Base-by-base conservation (phyloP, 495 filamentous ascomycete species). In the Sporormia fimetaria region DNA sequence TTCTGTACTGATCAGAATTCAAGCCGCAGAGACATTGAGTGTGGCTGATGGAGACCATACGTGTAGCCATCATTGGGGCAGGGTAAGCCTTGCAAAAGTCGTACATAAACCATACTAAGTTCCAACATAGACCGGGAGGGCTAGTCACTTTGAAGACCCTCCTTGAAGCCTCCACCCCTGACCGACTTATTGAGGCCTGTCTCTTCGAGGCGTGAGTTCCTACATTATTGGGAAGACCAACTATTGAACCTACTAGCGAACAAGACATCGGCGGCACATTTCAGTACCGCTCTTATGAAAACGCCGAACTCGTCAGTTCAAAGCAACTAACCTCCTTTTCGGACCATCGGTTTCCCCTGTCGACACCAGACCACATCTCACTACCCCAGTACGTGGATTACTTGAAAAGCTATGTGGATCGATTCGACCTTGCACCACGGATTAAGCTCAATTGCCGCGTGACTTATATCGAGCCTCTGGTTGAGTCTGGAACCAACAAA, bases 271-370 rank as follows among this genome's bases (percentile, higher is more conserved):
- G 47, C n/a, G 47, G 47, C 33, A 51, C 47, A 3, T 51, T 51
- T 35, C 18, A 45, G 17, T 51, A 45, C 23, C 40, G 47, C 3
- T 44, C 47, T 21, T 51, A 51, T 29, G 47, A 51, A 32, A 51
- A 51, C 21, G 47, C 47, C 2, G 47, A 51, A 18, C 41, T 51
- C 3, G 47, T 51, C 8, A 45, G 41, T 35, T 45, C 41, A n/a
- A 51, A 51, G 21, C 47, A 51, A 26, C 42, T 51, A 11, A 51
- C 47, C 21, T 24, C 33, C 15, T 51, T 51, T 35, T 51, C 47
- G 10, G 47, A 51, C 30, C 35, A 45, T 28, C 40, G 47, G 10
- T 51, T 51, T 20, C 36, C 47, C 3, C 31, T 51, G 7, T 12
- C 23, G 7, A 24, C 41, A 16, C 42, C 47, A 18, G 47, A 51